phyloP scores from a whole-genome alignment of 2,329 filamentous ascomycete species.

The Diaporthe longicolla region DNA sequence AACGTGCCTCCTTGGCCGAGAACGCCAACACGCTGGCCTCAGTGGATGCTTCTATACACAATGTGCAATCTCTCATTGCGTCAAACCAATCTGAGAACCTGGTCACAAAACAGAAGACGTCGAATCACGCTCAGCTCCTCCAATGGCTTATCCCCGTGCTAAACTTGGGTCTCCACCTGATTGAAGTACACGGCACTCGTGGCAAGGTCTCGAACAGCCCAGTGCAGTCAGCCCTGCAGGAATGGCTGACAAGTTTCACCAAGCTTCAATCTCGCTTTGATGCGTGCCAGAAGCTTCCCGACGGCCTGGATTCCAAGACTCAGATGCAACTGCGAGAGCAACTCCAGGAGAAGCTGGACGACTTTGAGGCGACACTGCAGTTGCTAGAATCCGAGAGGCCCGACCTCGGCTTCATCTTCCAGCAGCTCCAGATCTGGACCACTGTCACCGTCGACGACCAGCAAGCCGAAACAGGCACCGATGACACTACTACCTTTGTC shows the following conservation, averaged over 20 bases:
- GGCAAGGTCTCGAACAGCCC: slow-evolving; percentile 64
- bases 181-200: slow-evolving; percentile 77
- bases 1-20: slow-evolving; percentile 66
- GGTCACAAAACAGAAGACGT: slow-evolving; percentile 39
- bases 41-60: slow-evolving; percentile 55
- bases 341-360: slow-evolving; percentile 54
- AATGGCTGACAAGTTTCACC: slow-evolving; percentile 65
- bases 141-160: slow-evolving; percentile 81
- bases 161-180: slow-evolving; percentile 70
- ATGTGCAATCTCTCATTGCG: slow-evolving; percentile 54
- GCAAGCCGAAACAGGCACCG: slow-evolving; percentile 37
- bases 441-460: slow-evolving; percentile 46
- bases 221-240: slow-evolving; percentile 61
- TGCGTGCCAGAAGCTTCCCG: slow-evolving; percentile 64
- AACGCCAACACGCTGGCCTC: slow-evolving; percentile 54
- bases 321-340: slow-evolving; percentile 53
- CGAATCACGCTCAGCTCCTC: slow-evolving; percentile 51
- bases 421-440: slow-evolving; percentile 78
- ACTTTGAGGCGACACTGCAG: slow-evolving; percentile 59
- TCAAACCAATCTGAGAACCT: slow-evolving; percentile 45
- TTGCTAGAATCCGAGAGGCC: slow-evolving; percentile 63
- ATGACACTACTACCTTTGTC: slow-evolving; percentile 63
- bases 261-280: slow-evolving; percentile 58
- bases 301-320: slow-evolving; percentile 61
- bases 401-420: slow-evolving; percentile 74